Conservation (phyloP, 169 alveolate genomes). For the Pseudocohnilembus persalinus region DNA sequence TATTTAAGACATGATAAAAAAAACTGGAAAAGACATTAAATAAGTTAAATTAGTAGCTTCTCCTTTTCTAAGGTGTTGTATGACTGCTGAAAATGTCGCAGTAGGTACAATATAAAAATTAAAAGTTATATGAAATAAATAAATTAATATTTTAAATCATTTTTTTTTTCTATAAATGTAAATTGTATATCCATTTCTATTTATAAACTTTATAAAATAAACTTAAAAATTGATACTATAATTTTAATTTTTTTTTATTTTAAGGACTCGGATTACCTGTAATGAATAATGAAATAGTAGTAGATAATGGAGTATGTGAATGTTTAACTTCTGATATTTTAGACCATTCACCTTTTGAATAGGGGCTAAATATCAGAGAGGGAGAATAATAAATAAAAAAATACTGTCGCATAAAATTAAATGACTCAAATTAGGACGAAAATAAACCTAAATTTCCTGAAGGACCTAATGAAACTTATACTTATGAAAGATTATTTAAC, state of each 20-base stretch:
- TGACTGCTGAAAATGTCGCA: neutral
- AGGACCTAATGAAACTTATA: neutral
- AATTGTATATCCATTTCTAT: neutral
- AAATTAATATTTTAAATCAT: too few relatives aligned
- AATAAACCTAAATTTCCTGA: neutral
- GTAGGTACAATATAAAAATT: too few relatives aligned
- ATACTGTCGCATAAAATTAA: neutral
- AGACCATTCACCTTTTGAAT: neutral
- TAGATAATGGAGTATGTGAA: neutral
- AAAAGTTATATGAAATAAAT: too few relatives aligned
- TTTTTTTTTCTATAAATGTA: too few relatives aligned
- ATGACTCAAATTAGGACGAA: neutral
- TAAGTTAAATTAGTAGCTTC: neutral
- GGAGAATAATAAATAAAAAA: neutral
- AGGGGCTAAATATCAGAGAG: neutral
- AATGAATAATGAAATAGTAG: neutral
- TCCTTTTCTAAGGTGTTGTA: neutral
- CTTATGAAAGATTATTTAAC: neutral
- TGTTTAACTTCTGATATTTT: neutral
- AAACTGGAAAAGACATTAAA: too few relatives aligned
- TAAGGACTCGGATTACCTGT: neutral
- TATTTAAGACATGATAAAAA: neutral
- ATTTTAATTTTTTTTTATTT: too few relatives aligned
- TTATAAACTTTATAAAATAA: too few relatives aligned
- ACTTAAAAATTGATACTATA: neutral